These are phyloP conservation scores for Pleurotus ostreatus DNA, from an alignment of 768 basidiomycete genomes.

Conservation along the genomic window DNA sequence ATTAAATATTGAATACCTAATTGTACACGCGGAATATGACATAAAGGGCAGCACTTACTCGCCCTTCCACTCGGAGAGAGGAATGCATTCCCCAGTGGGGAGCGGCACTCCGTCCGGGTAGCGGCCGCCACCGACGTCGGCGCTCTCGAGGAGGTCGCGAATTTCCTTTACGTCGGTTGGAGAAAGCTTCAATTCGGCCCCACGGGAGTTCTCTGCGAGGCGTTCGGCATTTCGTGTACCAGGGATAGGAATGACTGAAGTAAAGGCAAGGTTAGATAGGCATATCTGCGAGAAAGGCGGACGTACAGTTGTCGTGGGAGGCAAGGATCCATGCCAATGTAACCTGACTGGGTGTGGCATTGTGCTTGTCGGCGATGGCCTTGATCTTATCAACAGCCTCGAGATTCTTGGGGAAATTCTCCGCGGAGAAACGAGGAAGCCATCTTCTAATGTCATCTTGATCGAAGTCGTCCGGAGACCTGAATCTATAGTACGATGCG, in stretches of 20 bases:
- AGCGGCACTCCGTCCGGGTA: conserved; percentile 15
- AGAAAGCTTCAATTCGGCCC: conserved; percentile 14
- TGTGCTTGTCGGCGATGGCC: conserved; percentile 23
- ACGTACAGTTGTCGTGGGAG: conserved; percentile 15
- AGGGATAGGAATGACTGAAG: conserved; percentile 23
- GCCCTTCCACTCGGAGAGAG: conserved; percentile 15
- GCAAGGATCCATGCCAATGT: conserved; percentile 21
- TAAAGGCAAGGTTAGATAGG: not conserved
- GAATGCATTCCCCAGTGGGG: conserved; percentile 16
- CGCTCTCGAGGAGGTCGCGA: conserved; percentile 15
- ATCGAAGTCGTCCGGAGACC: conserved; percentile 31
- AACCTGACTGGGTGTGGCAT: conserved; percentile 27
- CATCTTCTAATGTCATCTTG: conserved; percentile 26
- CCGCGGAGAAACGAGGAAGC: conserved; percentile 28
- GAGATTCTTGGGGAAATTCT: conserved; percentile 43
- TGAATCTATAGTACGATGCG: conserved; percentile 18
- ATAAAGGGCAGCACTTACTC: not conserved
- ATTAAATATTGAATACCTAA: not conserved
- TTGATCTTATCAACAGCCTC: conserved; percentile 29
- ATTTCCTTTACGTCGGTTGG: conserved; percentile 18
- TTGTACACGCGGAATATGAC: not conserved
- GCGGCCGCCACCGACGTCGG: conserved; percentile 19
- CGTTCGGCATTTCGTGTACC: conserved; percentile 16
- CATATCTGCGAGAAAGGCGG: not conserved
- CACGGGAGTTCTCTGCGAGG: conserved; percentile 20